Evolutionary conservation across 352 stramenopile genomes (phyloP).

Genomic region (Globisporangium solare): DNA sequence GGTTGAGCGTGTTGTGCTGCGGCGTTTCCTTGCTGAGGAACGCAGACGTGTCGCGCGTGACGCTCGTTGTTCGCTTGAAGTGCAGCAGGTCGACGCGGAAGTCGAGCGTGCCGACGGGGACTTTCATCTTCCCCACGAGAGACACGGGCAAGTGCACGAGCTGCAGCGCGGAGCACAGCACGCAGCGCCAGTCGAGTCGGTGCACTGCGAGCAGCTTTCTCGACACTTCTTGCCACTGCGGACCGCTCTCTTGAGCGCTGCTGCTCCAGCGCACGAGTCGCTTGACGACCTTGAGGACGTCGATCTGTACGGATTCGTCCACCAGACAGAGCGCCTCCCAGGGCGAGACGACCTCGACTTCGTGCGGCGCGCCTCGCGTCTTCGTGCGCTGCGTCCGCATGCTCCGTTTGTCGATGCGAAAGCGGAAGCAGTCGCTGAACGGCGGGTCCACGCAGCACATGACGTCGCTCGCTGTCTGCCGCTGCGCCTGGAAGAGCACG

Average conservation of each 20-base stretch:
- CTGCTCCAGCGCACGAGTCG: constrained; percentile 27
- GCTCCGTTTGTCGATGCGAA: constrained; percentile 38
- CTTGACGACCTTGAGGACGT: constrained; percentile 61
- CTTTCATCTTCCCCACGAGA: constrained; percentile 63
- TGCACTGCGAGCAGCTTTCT: constrained; percentile 63
- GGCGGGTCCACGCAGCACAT: constrained; percentile 46
- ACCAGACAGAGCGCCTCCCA: constrained; percentile 70
- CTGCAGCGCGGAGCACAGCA: constrained; percentile 63
- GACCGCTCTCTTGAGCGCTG: not conserved
- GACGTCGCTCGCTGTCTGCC: constrained; percentile 38
- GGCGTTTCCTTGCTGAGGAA: constrained; percentile 59
- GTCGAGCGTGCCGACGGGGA: constrained; percentile 60
- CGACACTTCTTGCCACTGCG: constrained; percentile 39
- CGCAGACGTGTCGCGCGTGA: constrained; percentile 33
- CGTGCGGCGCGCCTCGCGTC: constrained; percentile 23
- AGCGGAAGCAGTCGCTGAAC: constrained; percentile 71
- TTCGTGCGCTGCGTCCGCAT: constrained; percentile 16
- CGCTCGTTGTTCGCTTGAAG: constrained; percentile 37
- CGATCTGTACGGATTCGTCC: constrained; percentile 53
- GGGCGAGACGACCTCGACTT: constrained; percentile 52
- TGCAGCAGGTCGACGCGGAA: constrained; percentile 63
- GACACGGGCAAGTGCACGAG: constrained; percentile 68
- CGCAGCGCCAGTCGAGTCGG: constrained; percentile 69
- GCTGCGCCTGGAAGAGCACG: constrained; percentile 54
- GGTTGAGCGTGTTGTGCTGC: constrained; percentile 42